These are phyloP conservation scores for Suhomyces chickasaworum DNA, from an alignment of 1,139 yeast genomes.

Conservation along the genomic window DNA sequence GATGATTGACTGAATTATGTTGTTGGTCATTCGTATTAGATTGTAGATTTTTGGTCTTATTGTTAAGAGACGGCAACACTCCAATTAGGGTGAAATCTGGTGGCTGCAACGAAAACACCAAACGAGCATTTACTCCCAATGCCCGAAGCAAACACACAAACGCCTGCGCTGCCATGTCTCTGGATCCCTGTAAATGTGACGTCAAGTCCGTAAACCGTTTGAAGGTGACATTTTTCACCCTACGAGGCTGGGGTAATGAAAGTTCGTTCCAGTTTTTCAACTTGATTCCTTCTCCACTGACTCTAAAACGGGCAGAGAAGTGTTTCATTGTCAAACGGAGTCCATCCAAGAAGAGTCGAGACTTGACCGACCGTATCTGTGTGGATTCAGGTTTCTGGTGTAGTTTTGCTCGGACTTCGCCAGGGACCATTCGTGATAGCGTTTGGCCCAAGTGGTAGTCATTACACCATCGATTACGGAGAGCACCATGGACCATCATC, in stretches of 20 bases:
- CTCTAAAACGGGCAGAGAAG: constrained; percentile 63
- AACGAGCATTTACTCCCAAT: constrained; percentile 68
- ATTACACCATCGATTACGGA: constrained; percentile 77
- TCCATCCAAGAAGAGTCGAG: constrained; percentile 76
- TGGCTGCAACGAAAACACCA: constrained; percentile 84
- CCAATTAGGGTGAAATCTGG: constrained; percentile 68
- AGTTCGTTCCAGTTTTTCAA: constrained; percentile 65
- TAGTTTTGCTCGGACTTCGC: constrained; percentile 42
- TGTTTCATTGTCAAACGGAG: constrained; percentile 60
- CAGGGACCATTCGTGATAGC: constrained; percentile 51
- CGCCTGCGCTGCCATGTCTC: constrained; percentile 86
- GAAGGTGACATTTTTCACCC: constrained; percentile 31
- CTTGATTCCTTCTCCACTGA: constrained; percentile 47
- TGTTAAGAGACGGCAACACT: constrained; percentile 19
- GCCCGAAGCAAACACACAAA: constrained; percentile 76
- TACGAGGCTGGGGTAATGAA: constrained; percentile 21
- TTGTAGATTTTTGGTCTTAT: background rate
- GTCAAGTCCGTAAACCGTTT: constrained; percentile 45
- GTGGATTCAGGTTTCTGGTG: constrained; percentile 37
- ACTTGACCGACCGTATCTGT: constrained; percentile 39
- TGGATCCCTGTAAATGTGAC: constrained; percentile 58
- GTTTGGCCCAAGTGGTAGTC: constrained; percentile 42
- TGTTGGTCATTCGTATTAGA: constrained; percentile 3
- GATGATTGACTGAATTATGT: background rate
- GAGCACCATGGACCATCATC: constrained; percentile 64